These are phyloP conservation scores for Backusella luteola DNA, from an alignment of 192 early-diverging fungal species.

Conservation along the genomic window DNA sequence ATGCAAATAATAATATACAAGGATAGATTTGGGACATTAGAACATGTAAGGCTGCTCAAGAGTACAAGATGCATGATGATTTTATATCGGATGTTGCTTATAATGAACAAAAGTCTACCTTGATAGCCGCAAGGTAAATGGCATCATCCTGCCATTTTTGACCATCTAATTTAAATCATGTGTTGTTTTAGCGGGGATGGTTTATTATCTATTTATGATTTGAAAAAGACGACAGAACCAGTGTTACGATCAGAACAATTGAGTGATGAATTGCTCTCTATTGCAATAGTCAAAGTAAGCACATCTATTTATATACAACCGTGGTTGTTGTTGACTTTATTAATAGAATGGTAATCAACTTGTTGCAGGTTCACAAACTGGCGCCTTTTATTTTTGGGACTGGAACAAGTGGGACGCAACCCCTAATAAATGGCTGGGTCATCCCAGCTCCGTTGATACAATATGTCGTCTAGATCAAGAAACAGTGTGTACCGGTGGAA, in stretches of 20 bases:
- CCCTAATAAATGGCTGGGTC: slow-evolving; percentile 90
- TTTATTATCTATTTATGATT: slow-evolving; percentile 83
- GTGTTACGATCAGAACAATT: slow-evolving; percentile 80
- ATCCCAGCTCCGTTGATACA: slow-evolving; percentile 89
- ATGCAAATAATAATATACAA: not conserved
- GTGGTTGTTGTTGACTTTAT: not conserved
- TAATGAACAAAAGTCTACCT: slow-evolving; percentile 60
- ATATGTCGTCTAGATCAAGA: slow-evolving; percentile 82
- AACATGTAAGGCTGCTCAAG: slow-evolving; percentile 65
- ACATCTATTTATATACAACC: not conserved
- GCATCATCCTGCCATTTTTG: not conserved
- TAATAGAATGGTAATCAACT: slow-evolving; percentile 76
- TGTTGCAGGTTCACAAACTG: slow-evolving; percentile 88
- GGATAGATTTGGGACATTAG: slow-evolving; percentile 90
- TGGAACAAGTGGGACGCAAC: slow-evolving; percentile 87
- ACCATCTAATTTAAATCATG: not conserved
- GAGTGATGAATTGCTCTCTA: slow-evolving; percentile 94
- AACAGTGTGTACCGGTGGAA: slow-evolving; percentile 85
- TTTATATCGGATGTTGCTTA: slow-evolving; percentile 89
- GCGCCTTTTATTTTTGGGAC: slow-evolving; percentile 82
- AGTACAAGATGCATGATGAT: slow-evolving; percentile 85
- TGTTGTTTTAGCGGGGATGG: slow-evolving; percentile 76
- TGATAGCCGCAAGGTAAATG: slow-evolving; percentile 70
- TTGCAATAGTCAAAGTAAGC: slow-evolving; percentile 62
- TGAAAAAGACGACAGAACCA: slow-evolving; percentile 76